phyloP scores from a whole-genome alignment of 1,139 yeast species.

The Suhomyces yuchorum region DNA sequence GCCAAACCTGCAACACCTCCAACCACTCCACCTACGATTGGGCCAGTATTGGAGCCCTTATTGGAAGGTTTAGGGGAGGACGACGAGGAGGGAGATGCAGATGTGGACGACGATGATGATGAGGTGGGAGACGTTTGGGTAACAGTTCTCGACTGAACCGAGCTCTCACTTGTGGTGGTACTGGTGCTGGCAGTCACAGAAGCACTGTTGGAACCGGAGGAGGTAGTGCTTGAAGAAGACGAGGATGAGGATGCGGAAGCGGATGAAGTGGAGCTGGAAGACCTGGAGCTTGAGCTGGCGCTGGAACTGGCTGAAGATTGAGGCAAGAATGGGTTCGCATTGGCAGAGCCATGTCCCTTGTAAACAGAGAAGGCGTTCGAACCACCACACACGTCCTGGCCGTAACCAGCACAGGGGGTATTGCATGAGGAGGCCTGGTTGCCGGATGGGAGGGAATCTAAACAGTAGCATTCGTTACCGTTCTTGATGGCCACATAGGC shows the following conservation, averaged over 20 bases:
- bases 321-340: slow-evolving; percentile 8
- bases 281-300: slow-evolving; percentile 23
- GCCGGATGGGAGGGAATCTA: slow-evolving; percentile 53
- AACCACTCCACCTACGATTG: slow-evolving; percentile 70
- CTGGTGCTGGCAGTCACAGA: slow-evolving; percentile 12
- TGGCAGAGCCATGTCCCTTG: slow-evolving; percentile 28
- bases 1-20: slow-evolving; percentile 59
- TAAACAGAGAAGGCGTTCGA: slow-evolving; percentile 43
- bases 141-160: slow-evolving; percentile 18
- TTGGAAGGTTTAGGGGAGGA: slow-evolving; percentile 5
- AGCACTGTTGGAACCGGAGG: background rate
- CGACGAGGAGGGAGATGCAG: slow-evolving; percentile 9
- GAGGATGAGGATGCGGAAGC: slow-evolving; percentile 1
- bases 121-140: slow-evolving; percentile 22
- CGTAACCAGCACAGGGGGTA: slow-evolving; percentile 54
- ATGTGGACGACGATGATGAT: slow-evolving; percentile 19
- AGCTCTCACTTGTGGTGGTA: slow-evolving; percentile 14
- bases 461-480: slow-evolving; percentile 69
- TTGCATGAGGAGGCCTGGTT: slow-evolving; percentile 40
- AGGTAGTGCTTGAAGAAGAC: background rate
- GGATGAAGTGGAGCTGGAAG: slow-evolving; percentile 12
- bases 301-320: slow-evolving; percentile 11
- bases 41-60: slow-evolving; percentile 41
- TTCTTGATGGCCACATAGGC: slow-evolving; percentile 60
- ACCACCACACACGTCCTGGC: slow-evolving; percentile 60